Conservation (phyloP, 306 rosid species). For the Canavalia ensiformis region DNA sequence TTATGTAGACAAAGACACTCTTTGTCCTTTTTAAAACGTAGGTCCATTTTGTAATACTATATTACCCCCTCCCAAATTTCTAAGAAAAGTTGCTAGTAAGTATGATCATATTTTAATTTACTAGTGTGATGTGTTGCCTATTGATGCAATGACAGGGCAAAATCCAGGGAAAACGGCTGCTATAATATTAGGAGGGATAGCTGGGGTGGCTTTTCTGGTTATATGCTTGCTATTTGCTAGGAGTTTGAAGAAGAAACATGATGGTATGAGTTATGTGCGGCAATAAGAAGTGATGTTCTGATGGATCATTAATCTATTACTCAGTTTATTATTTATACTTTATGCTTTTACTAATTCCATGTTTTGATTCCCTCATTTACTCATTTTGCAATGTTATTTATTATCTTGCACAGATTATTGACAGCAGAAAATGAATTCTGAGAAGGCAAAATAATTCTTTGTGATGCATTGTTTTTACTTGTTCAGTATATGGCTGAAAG, state of each 20-base stretch:
- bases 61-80: not conserved
- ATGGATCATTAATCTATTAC: conserved; percentile 11
- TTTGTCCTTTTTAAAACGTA: not conserved
- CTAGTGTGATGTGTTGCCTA: conserved; percentile 29
- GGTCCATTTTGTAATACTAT: conserved; percentile 1
- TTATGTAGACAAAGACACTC: not conserved
- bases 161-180: conserved; percentile 90
- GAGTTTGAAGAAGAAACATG: conserved; percentile 82
- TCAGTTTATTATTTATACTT: conserved; percentile 1
- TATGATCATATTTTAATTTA: conserved; percentile 4
- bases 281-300: conserved; percentile 19
- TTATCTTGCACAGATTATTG: conserved; percentile 78
- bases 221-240: conserved; percentile 85
- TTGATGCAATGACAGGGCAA: conserved; percentile 63
- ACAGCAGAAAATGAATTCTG: conserved; percentile 48
- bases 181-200: conserved; percentile 85
- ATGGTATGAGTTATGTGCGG: conserved; percentile 61
- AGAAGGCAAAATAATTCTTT: conserved; percentile 54
- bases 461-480: conserved; percentile 55
- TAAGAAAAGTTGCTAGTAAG: not conserved
- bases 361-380: conserved; percentile 46
- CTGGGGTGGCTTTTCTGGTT: conserved; percentile 82
- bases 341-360: not conserved
- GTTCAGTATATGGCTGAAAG: conserved; percentile 38
- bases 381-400: conserved; percentile 43